phyloP scores from a whole-genome alignment of 2,329 filamentous ascomycete species.

The Neopestalotiopsis rosae region DNA sequence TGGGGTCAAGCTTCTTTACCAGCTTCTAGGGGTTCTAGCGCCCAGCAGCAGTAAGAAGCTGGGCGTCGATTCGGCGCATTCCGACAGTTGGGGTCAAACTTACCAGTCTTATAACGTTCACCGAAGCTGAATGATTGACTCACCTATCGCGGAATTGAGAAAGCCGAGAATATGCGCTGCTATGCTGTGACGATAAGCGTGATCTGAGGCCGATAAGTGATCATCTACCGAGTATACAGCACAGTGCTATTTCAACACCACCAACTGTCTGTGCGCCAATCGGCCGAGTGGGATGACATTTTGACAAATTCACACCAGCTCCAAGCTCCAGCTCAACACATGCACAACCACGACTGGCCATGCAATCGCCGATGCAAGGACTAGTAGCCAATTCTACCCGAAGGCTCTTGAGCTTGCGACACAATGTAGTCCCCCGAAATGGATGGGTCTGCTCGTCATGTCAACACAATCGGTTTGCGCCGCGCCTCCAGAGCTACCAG shows the following conservation, averaged over 20 bases:
- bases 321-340: neutral
- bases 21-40: constrained; percentile 13
- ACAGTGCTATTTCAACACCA: neutral
- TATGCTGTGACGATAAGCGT: neutral
- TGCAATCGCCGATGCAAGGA: constrained; percentile 4
- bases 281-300: neutral
- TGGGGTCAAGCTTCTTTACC: neutral
- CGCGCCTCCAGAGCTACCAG: constrained; percentile 24
- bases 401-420: constrained; percentile 2
- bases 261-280: neutral
- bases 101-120: neutral
- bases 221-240: neutral
- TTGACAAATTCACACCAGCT: neutral
- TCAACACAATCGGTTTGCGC: constrained; percentile 22
- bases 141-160: neutral
- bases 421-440: constrained; percentile 22
- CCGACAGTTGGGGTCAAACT: neutral
- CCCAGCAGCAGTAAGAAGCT: neutral
- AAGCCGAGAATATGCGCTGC: constrained; percentile 8
- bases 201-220: too few species aligned
- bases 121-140: constrained; percentile 6
- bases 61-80: constrained; percentile 1
- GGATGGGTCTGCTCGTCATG: constrained; percentile 35
- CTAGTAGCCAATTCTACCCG: neutral
- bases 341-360: neutral